Evolutionary conservation across 2,329 filamentous ascomycete genomes (phyloP).

Genomic region (Sphaerulina vaccinii): DNA sequence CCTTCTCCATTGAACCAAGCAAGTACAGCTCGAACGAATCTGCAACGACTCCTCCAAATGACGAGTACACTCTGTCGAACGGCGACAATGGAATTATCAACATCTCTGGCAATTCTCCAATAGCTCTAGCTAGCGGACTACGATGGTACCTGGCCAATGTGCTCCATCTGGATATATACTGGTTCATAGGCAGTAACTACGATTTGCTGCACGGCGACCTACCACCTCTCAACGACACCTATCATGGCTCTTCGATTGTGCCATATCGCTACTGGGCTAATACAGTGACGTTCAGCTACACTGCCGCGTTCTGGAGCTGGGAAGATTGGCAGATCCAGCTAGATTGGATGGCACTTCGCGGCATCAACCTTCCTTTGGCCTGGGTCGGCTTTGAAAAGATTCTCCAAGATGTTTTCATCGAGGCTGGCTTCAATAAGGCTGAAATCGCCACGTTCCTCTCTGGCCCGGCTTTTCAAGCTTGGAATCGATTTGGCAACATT

Average conservation of each 20-base stretch:
- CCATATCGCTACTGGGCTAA: conserved; percentile 54
- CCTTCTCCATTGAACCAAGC: not conserved
- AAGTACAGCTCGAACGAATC: not conserved
- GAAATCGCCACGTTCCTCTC: conserved; percentile 51
- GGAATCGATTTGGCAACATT: conserved; percentile 57
- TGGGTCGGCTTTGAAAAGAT: conserved; percentile 56
- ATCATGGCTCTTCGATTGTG: conserved; percentile 45
- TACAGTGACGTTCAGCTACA: conserved; percentile 56
- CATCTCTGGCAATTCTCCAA: conserved; percentile 24
- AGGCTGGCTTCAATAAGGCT: conserved; percentile 45
- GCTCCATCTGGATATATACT: conserved; percentile 48
- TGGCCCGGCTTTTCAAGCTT: conserved; percentile 53
- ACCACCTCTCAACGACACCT: conserved; percentile 34
- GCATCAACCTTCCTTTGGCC: conserved; percentile 53
- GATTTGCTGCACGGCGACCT: conserved; percentile 37
- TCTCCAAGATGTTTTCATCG: conserved; percentile 49
- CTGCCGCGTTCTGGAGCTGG: conserved; percentile 54
- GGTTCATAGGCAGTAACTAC: conserved; percentile 48
- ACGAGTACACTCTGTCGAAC: conserved; percentile 25
- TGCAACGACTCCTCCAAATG: conserved; percentile 10
- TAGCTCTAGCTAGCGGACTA: conserved; percentile 34
- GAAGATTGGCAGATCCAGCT: conserved; percentile 54
- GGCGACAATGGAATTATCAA: conserved; percentile 22
- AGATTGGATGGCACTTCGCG: conserved; percentile 55
- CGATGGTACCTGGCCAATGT: conserved; percentile 46